Percentiles rank a stretch among this genome's conserved stretches.
Evolutionary conservation across 2,329 filamentous ascomycete genomes (phyloP).

Genomic region (Clarireedia hainanense): DNA sequence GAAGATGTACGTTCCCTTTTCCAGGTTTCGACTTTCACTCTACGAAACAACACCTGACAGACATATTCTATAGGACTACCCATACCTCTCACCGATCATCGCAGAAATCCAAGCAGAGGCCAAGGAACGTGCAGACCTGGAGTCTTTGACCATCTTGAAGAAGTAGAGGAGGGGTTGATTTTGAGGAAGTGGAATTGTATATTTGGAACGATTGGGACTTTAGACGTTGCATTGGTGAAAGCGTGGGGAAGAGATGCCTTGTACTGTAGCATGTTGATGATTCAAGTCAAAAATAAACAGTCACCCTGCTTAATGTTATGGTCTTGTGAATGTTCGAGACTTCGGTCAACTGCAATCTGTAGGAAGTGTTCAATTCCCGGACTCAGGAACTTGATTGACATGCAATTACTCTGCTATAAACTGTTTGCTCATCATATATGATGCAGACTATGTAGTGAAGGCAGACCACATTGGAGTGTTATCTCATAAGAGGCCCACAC

Average conservation of each 20-base stretch:
- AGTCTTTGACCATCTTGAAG: slow-evolving; percentile 52
- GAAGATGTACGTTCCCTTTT: slow-evolving; percentile 45
- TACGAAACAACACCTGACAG: slow-evolving; percentile 7
- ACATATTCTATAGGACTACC: slow-evolving; percentile 44
- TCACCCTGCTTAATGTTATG: neutral
- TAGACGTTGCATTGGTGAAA: neutral
- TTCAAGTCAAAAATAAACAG: slow-evolving; percentile 4
- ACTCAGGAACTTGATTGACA: no score
- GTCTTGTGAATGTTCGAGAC: no score
- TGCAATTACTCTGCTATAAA: no score
- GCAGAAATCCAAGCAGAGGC: slow-evolving; percentile 59
- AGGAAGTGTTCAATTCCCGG: no score
- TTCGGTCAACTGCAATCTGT: no score
- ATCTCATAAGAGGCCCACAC: neutral
- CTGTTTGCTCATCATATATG: no score
- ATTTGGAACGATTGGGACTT: slow-evolving; percentile 7
- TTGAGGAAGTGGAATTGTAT: slow-evolving; percentile 11
- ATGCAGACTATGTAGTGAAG: no score
- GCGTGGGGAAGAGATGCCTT: slow-evolving; percentile 1
- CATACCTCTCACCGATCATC: slow-evolving; percentile 62
- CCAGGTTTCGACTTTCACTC: slow-evolving; percentile 9
- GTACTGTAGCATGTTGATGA: slow-evolving; percentile 7
- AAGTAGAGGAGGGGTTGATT: slow-evolving; percentile 12
- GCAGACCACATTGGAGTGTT: neutral
- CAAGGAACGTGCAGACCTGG: slow-evolving; percentile 60